phyloP scores from a whole-genome alignment of 805 yeast genomes.

The Sungouiozyma intestinalis region DNA sequence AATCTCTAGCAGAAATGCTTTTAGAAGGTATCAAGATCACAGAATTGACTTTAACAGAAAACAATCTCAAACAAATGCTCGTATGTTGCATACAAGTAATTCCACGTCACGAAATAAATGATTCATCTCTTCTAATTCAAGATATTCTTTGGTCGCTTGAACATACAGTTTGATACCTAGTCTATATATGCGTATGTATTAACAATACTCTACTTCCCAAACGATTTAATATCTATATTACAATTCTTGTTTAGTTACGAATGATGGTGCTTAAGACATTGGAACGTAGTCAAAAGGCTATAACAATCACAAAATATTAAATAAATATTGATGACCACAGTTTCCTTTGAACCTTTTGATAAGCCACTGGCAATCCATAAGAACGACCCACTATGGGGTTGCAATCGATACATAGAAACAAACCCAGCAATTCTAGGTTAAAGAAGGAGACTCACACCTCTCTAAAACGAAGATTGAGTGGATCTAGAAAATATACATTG shows the following conservation, averaged over 20 bases:
- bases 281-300: neutral
- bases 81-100: conserved; percentile 16
- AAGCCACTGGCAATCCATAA: no score
- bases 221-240: no score
- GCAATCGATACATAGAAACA: neutral
- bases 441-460: neutral
- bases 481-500: neutral
- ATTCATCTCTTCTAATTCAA: conserved; percentile 14
- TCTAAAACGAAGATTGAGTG: neutral
- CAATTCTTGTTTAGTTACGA: no score
- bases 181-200: no score
- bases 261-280: no score
- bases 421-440: neutral
- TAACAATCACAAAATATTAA: neutral
- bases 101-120: conserved; percentile 11
- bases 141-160: conserved; percentile 13
- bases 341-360: neutral
- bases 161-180: neutral
- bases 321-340: neutral
- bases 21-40: conserved; percentile 20
- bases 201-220: no score
- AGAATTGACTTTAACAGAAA: conserved; percentile 16
- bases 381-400: neutral
- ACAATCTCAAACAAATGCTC: conserved; percentile 15
- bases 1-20: conserved; percentile 13